Base-by-base conservation (phyloP, 768 basidiomycete genomes). In the Collybia nuda region DNA sequence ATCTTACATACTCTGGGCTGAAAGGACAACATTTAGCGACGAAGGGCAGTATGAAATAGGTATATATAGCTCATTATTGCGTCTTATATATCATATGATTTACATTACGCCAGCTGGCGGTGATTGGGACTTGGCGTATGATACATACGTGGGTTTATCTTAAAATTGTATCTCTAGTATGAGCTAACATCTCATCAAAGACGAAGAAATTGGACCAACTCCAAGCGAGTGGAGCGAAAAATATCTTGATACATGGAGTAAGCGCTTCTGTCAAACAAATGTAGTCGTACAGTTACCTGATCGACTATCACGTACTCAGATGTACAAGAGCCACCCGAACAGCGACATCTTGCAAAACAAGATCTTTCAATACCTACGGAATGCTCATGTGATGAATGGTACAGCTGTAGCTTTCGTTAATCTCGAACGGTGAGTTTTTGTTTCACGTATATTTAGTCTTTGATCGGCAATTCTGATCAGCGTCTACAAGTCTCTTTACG, bases 401-500 rank as follows among this genome's bases (percentile, higher is more conserved):
- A 68, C 67, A 4, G 60, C 64, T 37, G 55, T 67, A 32, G 65
- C 67, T 0, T 64, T 63, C 40, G 64, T 68, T 11, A 62, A 69
- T 43, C 60, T 67, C 9, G 47, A 64, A 47, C 49, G 56, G 61
- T 62, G 44, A 36, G 45, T 24, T 41, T 26, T 7, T 29, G 6
- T 37, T 44, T 42, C 44, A 21, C 8, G 29, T 7, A 24, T 18
- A 22, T 29, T 19, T 42, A 22, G 26, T 43, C 18, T 12, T 24
- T 32, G 12, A 26, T 26, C 24, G 24, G 24, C 7, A 23, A 18
- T 35, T 28, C 38, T 51, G 2, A 47, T 42, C 19, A 18, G 4
- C 21, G 19, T 21, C 4, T n/a, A 9, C 19, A 61, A 32, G 54
- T 11, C 52, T 67, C 6, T 69, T 69, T 54, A 43, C 59, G 24